These are phyloP conservation scores for Phytophthora sp. DNA, from an alignment of 352 stramenopile species.

Conservation along the genomic window DNA sequence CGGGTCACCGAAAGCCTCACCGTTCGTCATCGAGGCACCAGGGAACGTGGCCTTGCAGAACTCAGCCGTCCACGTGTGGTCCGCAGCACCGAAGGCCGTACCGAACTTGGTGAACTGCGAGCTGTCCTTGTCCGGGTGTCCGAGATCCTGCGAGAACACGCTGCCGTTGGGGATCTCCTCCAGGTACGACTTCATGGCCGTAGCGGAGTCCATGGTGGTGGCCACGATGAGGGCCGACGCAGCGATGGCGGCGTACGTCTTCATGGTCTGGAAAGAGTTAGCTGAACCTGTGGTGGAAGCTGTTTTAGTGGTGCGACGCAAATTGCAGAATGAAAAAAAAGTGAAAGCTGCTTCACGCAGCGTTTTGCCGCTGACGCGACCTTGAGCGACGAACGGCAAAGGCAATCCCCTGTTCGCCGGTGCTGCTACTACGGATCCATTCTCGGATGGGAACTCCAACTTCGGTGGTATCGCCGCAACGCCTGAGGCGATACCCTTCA, in stretches of 20 bases:
- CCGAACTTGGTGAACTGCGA: conserved; percentile 34
- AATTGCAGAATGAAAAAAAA: conserved; percentile 27
- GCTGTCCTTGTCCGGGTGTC: conserved; percentile 25
- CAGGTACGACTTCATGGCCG: conserved; percentile 12
- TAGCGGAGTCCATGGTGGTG: conserved; percentile 1
- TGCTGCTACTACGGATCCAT: conserved; percentile 8
- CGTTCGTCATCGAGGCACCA: conserved; percentile 18
- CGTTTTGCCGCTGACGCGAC: not conserved
- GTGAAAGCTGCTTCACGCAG: not conserved
- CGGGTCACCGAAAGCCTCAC: conserved; percentile 42
- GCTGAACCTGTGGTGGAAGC: not conserved
- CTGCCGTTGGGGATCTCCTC: conserved; percentile 40
- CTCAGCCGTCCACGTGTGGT: conserved; percentile 10
- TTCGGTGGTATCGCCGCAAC: not conserved
- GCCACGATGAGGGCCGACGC: conserved; percentile 8
- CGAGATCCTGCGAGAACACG: conserved; percentile 37
- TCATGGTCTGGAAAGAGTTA: conserved; percentile 2
- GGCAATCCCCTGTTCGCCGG: conserved; percentile 1
- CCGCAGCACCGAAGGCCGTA: conserved; percentile 23
- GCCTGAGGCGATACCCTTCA: not conserved
- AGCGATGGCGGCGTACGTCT: not conserved
- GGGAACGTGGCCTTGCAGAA: conserved; percentile 12
- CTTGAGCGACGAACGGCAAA: not conserved
- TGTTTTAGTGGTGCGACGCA: not conserved
- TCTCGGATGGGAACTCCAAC: conserved; percentile 24